Evolutionary conservation across 1,284 basidiomycete species (phyloP), one percentile per base, ranked within the genome.

Genomic region (Cryptococcus maquisensis): DNA sequence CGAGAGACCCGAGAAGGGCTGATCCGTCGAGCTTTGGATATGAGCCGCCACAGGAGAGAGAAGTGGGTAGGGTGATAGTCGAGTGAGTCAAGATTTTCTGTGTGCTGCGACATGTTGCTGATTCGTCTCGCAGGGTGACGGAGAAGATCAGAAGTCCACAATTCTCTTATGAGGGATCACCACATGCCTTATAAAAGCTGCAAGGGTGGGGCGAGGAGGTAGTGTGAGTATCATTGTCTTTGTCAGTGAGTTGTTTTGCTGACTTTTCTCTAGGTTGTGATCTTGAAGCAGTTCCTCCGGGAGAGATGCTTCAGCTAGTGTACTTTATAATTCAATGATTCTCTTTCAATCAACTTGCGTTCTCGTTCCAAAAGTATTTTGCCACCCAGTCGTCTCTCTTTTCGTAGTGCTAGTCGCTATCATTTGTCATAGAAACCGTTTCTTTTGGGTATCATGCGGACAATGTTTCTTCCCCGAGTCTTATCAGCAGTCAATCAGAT

Each of bases 21-120:
- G 69, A 74, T 49, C 69, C 72, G 13, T 68, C 63, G 60, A 57
- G 62, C 49, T 69, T 64, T 49, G 67, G 68, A 1, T 68, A 70
- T 42, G 62, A 65, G 49, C 69, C 67, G 24, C 59, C 61, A 20
- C 71, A 67, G 35, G 72, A 73, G 51, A 48, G 69, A 38, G 70
- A 68, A 42, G 72, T 74, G 9, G 72, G 71, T 15, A 51, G 65
- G 46, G 59, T 71, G 13, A 61, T 62, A 3, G 68, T 74, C 21
- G 70, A 74, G 72, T 71, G 54, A 68, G 68, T 66, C 15, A 26
- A 23, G 5, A 28, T 42, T 18, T 15, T 35, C 40, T 1, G 9
- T n/a, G 6, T 21, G 47, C 18, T 10, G 20, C 24, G 37, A 21
- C n/a, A 35, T 15, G 4, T 49, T 3, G 39, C 52, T 63, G 56